phyloP scores from a whole-genome alignment of 768 basidiomycete genomes.

The Cystoderma amianthinum region DNA sequence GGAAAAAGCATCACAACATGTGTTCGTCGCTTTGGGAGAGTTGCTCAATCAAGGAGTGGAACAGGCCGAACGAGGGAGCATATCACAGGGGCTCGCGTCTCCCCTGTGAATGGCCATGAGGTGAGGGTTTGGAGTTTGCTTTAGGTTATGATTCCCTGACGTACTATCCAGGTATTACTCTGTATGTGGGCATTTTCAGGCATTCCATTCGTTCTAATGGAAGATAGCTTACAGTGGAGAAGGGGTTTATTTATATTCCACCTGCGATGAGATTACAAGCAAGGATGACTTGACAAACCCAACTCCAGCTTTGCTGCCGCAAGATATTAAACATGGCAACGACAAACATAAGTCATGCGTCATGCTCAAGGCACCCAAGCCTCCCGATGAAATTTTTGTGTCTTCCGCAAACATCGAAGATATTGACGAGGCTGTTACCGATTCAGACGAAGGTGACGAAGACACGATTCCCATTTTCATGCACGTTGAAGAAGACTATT shows the following conservation, averaged over 20 bases:
- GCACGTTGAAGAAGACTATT: conserved; percentile 15
- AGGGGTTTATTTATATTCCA: conserved; percentile 69
- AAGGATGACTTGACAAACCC: not conserved
- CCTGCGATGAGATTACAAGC: conserved; percentile 39
- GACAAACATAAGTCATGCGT: no score
- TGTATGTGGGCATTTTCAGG: conserved; percentile 32
- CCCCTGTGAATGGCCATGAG: conserved; percentile 66
- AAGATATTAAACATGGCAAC: no score
- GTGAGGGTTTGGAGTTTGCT: conserved; percentile 25
- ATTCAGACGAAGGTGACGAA: conserved; percentile 22
- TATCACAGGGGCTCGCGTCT: conserved; percentile 73
- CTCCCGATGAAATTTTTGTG: no score
- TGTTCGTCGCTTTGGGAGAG: conserved; percentile 72
- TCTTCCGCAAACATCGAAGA: conserved; percentile 5
- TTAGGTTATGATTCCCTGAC: not conserved
- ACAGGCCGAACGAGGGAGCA: conserved; percentile 33
- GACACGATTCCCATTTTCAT: conserved; percentile 16
- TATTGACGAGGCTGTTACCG: conserved; percentile 19
- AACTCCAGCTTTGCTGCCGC: conserved; percentile 13
- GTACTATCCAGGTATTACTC: conserved; percentile 44
- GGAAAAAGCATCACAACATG: conserved; percentile 61
- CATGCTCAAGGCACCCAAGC: no score
- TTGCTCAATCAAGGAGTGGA: conserved; percentile 17
- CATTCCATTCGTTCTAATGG: conserved; percentile 1
- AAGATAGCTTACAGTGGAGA: conserved; percentile 65